phyloP scores from a whole-genome alignment of 2,329 filamentous ascomycete species.

The Xylariaceae sp. region DNA sequence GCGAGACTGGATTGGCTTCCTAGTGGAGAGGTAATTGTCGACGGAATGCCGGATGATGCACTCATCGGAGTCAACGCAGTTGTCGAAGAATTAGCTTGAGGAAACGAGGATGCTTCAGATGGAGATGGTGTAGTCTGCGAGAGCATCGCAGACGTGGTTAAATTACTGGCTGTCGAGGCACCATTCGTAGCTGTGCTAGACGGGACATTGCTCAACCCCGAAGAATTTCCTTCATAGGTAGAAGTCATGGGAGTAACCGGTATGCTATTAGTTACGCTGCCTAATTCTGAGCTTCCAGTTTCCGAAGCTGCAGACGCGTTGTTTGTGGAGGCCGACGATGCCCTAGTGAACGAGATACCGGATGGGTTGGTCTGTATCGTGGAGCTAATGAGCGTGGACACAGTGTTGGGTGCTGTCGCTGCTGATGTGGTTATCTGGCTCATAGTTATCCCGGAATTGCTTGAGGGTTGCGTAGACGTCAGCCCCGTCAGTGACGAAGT shows the following conservation, averaged over 20 bases:
- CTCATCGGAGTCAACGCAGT: background rate
- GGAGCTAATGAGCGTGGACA: background rate
- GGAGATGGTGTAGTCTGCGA: background rate
- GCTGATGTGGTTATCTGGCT: slow-evolving; percentile 2
- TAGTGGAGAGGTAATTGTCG: background rate
- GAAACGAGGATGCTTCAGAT: background rate
- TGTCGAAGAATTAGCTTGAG: background rate
- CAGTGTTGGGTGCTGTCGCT: slow-evolving; percentile 2
- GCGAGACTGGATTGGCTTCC: background rate
- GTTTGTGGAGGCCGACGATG: too few species aligned
- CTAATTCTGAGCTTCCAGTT: too few species aligned
- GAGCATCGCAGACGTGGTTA: background rate
- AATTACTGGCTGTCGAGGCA: background rate
- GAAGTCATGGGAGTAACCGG: too few species aligned
- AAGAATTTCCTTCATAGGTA: background rate
- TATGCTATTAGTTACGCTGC: too few species aligned
- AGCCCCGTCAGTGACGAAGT: too few species aligned
- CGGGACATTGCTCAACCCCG: slow-evolving; percentile 1
- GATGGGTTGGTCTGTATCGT: background rate
- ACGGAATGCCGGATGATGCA: background rate
- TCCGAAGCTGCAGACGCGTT: too few species aligned
- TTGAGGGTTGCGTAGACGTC: too few species aligned
- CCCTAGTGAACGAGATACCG: background rate
- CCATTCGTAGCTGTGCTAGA: too few species aligned
- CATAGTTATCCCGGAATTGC: too few species aligned